A percentile compares a stretch with the other conserved stretches of the same genome.
Conservation (phyloP, 2,329 filamentous ascomycete species). For the Penicillium sp. region DNA sequence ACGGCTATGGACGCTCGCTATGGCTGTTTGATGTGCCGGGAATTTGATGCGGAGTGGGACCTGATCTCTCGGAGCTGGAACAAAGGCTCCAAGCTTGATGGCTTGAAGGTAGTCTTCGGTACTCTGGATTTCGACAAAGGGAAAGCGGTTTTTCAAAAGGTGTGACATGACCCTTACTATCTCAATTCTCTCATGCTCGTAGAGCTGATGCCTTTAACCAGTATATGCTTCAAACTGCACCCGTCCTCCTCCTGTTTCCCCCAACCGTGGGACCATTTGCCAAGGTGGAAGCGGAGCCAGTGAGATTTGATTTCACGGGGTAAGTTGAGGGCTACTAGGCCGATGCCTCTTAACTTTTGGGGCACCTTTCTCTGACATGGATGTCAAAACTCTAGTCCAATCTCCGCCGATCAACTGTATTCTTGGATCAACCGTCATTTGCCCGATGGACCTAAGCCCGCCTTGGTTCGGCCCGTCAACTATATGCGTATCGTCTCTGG, state of each 20-base stretch:
- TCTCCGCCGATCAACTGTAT: constrained; percentile 75
- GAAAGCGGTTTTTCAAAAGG: constrained; percentile 80
- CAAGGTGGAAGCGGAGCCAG: constrained; percentile 64
- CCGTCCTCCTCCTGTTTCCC: constrained; percentile 82
- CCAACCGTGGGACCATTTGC: constrained; percentile 82
- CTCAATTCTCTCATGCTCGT: background rate
- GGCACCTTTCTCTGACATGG: background rate
- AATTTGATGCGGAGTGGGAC: constrained; percentile 95
- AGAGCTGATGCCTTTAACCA: constrained; percentile 39
- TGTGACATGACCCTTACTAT: constrained; percentile 45
- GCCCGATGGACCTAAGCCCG: constrained; percentile 73
- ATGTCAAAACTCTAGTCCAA: constrained; percentile 53
- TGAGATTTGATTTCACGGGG: constrained; percentile 87
- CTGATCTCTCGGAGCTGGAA: constrained; percentile 82
- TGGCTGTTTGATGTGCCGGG: constrained; percentile 80
- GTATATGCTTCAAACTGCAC: constrained; percentile 92
- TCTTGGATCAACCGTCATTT: constrained; percentile 77
- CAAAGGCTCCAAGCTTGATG: constrained; percentile 68
- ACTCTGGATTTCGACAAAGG: constrained; percentile 88
- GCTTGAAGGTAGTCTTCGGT: constrained; percentile 66
- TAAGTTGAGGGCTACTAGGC: constrained; percentile 46
- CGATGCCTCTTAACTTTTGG: background rate
- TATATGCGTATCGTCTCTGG: constrained; percentile 72
- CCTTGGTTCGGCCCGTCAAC: constrained; percentile 82
- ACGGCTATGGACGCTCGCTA: constrained; percentile 83